Evolutionary conservation across 495 filamentous ascomycete species (phyloP).

Genomic region (Aspergillus bertholletiae): DNA sequence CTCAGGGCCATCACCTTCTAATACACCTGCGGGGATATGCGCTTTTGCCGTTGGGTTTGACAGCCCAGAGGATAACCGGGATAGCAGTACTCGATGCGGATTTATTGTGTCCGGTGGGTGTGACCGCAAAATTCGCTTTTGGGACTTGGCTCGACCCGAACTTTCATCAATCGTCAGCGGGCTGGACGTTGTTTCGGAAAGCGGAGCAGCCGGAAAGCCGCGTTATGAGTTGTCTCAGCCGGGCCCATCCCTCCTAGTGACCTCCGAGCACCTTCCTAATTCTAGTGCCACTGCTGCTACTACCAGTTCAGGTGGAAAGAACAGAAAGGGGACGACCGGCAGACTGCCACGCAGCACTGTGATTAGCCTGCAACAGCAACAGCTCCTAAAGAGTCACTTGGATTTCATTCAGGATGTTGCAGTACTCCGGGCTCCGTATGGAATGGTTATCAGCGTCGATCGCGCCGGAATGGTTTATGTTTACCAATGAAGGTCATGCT

Average conservation of each 20-base stretch:
- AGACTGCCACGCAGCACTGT: conserved; percentile 75
- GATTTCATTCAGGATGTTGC: conserved; percentile 88
- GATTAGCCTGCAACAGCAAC: conserved; percentile 83
- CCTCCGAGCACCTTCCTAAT: conserved; percentile 65
- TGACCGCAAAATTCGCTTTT: conserved; percentile 89
- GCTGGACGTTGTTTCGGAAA: conserved; percentile 61
- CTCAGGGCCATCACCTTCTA: conserved; percentile 20
- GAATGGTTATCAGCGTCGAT: conserved; percentile 89
- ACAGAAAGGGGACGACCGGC: conserved; percentile 35
- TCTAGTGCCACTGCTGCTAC: conserved; percentile 29
- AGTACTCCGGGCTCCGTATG: conserved; percentile 82
- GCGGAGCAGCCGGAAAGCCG: conserved; percentile 46
- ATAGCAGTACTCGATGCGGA: conserved; percentile 40
- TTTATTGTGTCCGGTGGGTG: conserved; percentile 85
- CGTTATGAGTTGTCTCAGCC: conserved; percentile 70
- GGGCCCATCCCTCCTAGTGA: conserved; percentile 61
- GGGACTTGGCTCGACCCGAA: conserved; percentile 77
- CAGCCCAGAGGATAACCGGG: conserved; percentile 38
- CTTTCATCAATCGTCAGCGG: conserved; percentile 77
- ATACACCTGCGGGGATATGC: conserved; percentile 36
- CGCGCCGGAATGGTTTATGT: conserved; percentile 90
- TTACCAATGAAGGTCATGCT: conserved; percentile 53
- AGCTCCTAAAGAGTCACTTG: conserved; percentile 79
- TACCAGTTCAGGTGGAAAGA: conserved; percentile 27
- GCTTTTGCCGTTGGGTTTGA: conserved; percentile 51